Evolutionary conservation across 495 filamentous ascomycete species (phyloP).

Genomic region (Penicillium pancosmium): DNA sequence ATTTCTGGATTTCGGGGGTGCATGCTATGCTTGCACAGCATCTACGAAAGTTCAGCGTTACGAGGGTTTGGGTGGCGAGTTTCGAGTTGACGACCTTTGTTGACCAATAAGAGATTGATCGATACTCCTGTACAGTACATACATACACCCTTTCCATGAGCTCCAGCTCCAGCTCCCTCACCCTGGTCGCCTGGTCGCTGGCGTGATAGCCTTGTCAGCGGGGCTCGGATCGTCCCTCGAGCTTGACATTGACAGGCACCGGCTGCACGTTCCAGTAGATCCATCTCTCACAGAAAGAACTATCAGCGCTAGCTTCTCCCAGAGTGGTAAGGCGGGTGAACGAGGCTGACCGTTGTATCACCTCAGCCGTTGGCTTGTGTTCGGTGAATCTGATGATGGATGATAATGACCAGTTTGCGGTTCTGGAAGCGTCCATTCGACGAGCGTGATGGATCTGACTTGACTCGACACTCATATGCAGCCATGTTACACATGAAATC

Average conservation of each 20-base stretch:
- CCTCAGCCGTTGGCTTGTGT: background rate
- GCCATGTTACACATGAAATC: background rate
- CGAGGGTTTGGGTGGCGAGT: background rate
- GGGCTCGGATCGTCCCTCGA: slow-evolving; percentile 5
- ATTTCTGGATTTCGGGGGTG: slow-evolving; percentile 16
- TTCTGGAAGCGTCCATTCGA: background rate
- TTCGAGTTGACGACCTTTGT: background rate
- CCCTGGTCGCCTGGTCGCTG: background rate
- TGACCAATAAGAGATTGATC: too few species aligned
- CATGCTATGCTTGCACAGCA: slow-evolving; percentile 9
- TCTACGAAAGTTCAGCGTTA: slow-evolving; percentile 7
- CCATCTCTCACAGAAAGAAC: background rate
- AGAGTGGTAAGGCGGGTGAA: background rate
- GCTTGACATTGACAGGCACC: slow-evolving; percentile 8
- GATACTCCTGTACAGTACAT: too few species aligned
- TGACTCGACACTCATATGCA: background rate
- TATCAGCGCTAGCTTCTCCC: background rate
- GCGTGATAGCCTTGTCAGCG: background rate
- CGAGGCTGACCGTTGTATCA: background rate
- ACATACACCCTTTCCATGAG: too few species aligned
- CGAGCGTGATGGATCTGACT: background rate
- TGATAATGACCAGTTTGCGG: background rate
- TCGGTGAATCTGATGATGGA: background rate
- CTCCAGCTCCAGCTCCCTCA: background rate
- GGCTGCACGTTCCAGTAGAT: slow-evolving; percentile 6